Evolutionary conservation across 1,284 basidiomycete species (phyloP), one percentile per base, ranked within the genome.

Genomic region (Anthracocystis walkeri): DNA sequence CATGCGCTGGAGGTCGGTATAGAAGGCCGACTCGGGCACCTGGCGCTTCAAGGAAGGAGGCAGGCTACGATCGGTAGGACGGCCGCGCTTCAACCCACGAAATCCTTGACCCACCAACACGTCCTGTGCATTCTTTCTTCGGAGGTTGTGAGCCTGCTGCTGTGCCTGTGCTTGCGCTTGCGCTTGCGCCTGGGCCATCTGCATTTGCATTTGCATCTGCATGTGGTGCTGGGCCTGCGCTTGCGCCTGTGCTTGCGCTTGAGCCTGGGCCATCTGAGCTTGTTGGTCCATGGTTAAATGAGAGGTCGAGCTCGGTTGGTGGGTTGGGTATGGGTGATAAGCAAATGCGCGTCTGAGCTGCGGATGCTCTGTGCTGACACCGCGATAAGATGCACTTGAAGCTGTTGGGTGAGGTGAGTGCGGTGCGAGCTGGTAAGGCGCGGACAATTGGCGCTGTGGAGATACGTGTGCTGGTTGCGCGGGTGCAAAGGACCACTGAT

Each of bases 1-100:
- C 89, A 94, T 92, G 67, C 92, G 91, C 50, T 95, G 87, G 33
- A 98, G 88, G 80, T 93, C 90, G 64, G 90, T 89, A 86, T 97
- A 98, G 88, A 96, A 92, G 58, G 89, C 89, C 23, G 93, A 82
- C 58, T 84, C 82, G 20, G 81, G 82, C 29, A 84, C 75, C 35
- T 77, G 75, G n/a, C 78, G 63, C 62, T 86, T 96, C 92, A 20
- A 91, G 89, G 79, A 95, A 88, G 52, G 90, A 0, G 93, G 93
- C 29, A 94, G 87, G 41, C 89, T 89, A 85, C 91, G 92, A 84
- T 93, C 92, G 2, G 91, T 92, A 42, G 93, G 88, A 82, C 93
- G 92, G 62, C 92, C 90, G 81, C 90, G 91, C 85, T 92, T 93
- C 53, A 81, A 71, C 16, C 69, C 79, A 50, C 85, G 81, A 56